Percentiles rank a stretch among this genome's conserved stretches.
These are phyloP conservation scores for Musa acuminata DNA, from an alignment of 176 grass and related monocot genomes.

Conservation along the genomic window DNA sequence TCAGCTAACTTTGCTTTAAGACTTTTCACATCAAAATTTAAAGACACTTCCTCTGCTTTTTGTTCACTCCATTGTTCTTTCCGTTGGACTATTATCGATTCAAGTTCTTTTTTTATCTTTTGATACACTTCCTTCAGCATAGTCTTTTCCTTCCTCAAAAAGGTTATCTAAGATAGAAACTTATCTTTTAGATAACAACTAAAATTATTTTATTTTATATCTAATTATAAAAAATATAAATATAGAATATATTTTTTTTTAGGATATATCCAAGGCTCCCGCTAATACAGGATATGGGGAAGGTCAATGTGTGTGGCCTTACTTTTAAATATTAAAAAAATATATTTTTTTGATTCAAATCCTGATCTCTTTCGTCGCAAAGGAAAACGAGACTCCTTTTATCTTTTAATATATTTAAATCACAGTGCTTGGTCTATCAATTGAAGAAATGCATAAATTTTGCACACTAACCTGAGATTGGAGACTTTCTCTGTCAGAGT, in stretches of 20 bases:
- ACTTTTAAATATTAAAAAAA: no score
- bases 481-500: constrained; percentile 36
- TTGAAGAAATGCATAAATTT: constrained; percentile 6
- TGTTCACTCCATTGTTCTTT: constrained; percentile 9
- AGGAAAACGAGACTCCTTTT: neutral
- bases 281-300: no score
- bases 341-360: no score
- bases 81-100: constrained; percentile 30
- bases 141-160: constrained; percentile 50
- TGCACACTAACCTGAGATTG: constrained; percentile 54
- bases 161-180: constrained; percentile 35
- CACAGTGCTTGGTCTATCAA: no score
- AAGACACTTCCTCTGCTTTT: neutral
- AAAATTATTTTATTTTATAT: neutral
- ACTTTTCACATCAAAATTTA: constrained; percentile 6
- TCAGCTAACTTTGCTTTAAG: constrained; percentile 12
- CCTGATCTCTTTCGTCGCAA: no score
- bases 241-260: neutral
- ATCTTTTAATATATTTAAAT: neutral
- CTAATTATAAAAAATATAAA: neutral
- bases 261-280: no score
- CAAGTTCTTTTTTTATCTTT: constrained; percentile 57
- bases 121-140: constrained; percentile 47
- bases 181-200: constrained; percentile 1
- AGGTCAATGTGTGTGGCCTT: no score